A percentile compares a stretch with the other conserved stretches of the same genome.
Evolutionary conservation across 2,329 filamentous ascomycete genomes (phyloP).

Genomic region (Tolypocladium ophioglossoides): DNA sequence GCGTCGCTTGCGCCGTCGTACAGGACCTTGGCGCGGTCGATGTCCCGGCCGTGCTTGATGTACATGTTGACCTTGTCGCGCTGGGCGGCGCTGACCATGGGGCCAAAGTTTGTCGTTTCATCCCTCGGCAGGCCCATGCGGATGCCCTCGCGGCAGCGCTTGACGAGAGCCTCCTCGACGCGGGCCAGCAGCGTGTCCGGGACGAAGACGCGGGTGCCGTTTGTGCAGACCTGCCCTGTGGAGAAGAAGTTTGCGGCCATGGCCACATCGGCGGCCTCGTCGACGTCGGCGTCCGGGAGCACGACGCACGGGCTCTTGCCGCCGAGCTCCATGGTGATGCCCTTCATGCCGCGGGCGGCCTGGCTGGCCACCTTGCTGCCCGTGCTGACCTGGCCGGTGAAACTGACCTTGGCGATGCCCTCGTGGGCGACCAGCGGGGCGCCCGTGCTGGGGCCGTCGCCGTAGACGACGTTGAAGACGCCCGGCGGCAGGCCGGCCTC

Average conservation of each 20-base stretch:
- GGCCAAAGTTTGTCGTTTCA: slow-evolving; percentile 68
- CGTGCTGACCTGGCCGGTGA: slow-evolving; percentile 79
- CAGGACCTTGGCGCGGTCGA: slow-evolving; percentile 63
- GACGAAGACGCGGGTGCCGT: slow-evolving; percentile 81
- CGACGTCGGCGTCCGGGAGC: slow-evolving; percentile 67
- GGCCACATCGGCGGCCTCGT: slow-evolving; percentile 74
- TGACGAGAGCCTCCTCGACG: slow-evolving; percentile 58
- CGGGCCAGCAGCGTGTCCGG: slow-evolving; percentile 51
- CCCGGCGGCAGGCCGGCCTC: slow-evolving; percentile 72
- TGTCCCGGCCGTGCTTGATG: slow-evolving; percentile 62
- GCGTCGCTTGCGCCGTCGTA: slow-evolving; percentile 54
- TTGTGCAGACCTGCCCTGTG: slow-evolving; percentile 86
- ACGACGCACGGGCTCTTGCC: slow-evolving; percentile 77
- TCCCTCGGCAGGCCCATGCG: slow-evolving; percentile 66
- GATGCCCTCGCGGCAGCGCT: slow-evolving; percentile 49
- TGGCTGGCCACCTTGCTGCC: slow-evolving; percentile 70
- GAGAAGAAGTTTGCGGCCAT: slow-evolving; percentile 95
- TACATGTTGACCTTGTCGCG: slow-evolving; percentile 69
- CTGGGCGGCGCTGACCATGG: slow-evolving; percentile 65
- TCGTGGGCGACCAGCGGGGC: slow-evolving; percentile 64
- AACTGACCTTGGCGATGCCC: slow-evolving; percentile 73
- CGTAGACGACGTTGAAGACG: slow-evolving; percentile 81
- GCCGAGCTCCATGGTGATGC: slow-evolving; percentile 85
- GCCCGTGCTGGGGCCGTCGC: slow-evolving; percentile 61
- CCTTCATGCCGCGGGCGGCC: slow-evolving; percentile 73